A percentile compares a stretch with the other conserved stretches of the same genome.
These are phyloP conservation scores for Lipomyces chichibuensis DNA, from an alignment of 805 yeast genomes.

Conservation along the genomic window DNA sequence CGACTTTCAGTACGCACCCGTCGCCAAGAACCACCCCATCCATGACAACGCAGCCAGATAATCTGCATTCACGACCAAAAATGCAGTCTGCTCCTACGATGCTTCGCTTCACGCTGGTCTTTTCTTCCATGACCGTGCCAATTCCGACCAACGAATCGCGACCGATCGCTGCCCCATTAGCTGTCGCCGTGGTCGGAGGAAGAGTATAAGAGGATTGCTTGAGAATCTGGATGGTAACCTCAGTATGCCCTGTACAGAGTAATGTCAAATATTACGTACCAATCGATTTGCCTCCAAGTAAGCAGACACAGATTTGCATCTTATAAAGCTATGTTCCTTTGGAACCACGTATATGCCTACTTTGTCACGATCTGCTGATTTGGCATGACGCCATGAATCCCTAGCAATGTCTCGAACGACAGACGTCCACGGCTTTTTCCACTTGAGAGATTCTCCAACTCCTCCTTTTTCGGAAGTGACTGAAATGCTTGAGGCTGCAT, in stretches of 20 bases:
- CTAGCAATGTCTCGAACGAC: constrained; percentile 85
- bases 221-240: constrained; percentile 5
- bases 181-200: constrained; percentile 33
- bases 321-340: constrained; percentile 60
- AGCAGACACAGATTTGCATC: constrained; percentile 77
- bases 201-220: constrained; percentile 38
- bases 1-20: constrained; percentile 49
- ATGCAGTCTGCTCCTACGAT: constrained; percentile 74
- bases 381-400: constrained; percentile 80
- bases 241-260: neutral
- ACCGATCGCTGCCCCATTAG: constrained; percentile 69
- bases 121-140: constrained; percentile 71
- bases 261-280: constrained; percentile 41
- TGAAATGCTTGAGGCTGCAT: constrained; percentile 38
- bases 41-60: constrained; percentile 81
- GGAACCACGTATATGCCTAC: constrained; percentile 76
- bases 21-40: constrained; percentile 75
- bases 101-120: constrained; percentile 82
- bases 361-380: constrained; percentile 40
- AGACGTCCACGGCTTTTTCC: constrained; percentile 25
- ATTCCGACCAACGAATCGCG: constrained; percentile 81
- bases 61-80: constrained; percentile 83
- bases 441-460: constrained; percentile 10
- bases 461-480: neutral
- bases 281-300: constrained; percentile 88